Evolutionary conservation across 345 rosid species (phyloP).

Genomic region (Ceriops decandra): DNA sequence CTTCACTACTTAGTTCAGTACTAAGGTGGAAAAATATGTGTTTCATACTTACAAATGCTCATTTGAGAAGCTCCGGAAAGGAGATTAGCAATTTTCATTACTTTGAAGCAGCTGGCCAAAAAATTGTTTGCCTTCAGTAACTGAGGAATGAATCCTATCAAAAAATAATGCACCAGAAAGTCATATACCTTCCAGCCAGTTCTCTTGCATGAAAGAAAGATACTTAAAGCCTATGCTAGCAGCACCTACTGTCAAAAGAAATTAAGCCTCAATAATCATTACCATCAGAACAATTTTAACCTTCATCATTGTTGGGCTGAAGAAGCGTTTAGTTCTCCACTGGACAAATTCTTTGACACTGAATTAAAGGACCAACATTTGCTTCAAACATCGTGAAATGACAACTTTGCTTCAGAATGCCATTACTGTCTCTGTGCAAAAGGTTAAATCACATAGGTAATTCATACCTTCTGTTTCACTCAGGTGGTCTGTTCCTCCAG

Average conservation of each 20-base stretch:
- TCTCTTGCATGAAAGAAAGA: neutral
- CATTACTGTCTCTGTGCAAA: too few species aligned
- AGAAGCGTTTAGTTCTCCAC: constrained; percentile 2
- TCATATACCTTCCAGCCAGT: neutral
- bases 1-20: neutral
- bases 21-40: neutral
- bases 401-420: neutral
- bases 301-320: constrained; percentile 1
- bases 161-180: constrained; percentile 12
- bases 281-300: constrained; percentile 7
- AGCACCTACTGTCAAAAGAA: constrained; percentile 7
- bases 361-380: neutral
- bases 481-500: constrained; percentile 20
- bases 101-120: constrained; percentile 8
- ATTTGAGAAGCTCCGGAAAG: constrained; percentile 2
- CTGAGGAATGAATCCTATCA: constrained; percentile 12
- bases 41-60: constrained; percentile 21
- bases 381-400: neutral
- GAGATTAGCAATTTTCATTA: constrained; percentile 13
- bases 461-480: constrained; percentile 43
- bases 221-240: neutral
- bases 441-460: neutral
- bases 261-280: neutral
- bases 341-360: constrained; percentile 13
- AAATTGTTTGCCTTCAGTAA: constrained; percentile 4